Base-by-base conservation (phyloP, 768 basidiomycete genomes). In the Mrakia blollopis region DNA sequence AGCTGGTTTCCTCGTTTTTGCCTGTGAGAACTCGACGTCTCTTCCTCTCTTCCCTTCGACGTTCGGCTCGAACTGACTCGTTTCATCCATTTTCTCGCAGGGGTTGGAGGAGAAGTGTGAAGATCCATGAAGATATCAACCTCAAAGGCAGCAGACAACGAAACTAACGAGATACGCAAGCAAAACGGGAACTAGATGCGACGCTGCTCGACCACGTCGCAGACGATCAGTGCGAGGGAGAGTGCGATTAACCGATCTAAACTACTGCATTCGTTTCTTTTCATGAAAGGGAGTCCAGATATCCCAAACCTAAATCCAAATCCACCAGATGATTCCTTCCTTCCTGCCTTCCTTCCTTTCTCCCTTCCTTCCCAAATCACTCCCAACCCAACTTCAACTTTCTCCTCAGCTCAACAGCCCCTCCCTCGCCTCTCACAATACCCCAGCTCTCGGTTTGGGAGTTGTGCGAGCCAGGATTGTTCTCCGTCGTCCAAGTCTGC, bases 31-130 rank as follows among this genome's bases (percentile, higher is more conserved):
- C 47, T 9, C 21, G 5, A 18, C 47, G 47, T 18, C 47, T 50
- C 16, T 21, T 18, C 47, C 3, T 21, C 47, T 50, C 7, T 0
- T 50, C 47, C 21, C 47, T 3, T 50, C 7, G 47, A 50, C 14
- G 47, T 21, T 50, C 47, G 47, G 7, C 14, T 50, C 14, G 47
- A 16, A 50, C 47, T 50, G 37, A 35, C 37, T 8, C 41, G 44
- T 11, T 72, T 23, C 44, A 25, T n/a, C 35, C n/a, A 3, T 28
- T 21, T 28, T n/a, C 13, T n/a, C 7, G 3, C 44, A 23, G 47
- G 70, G 75, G 68, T 63, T 3, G 75, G 75, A 60, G 75, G 75
- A 23, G 75, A 76, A 54, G 74, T 75, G 21, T 75, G 47, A 75
- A 7, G 41, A 57, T 50, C 4, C 57, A 57, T 57, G 57, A 57